Conservation (phyloP, 352 stramenopile species). For the Phytopythium boreale region DNA sequence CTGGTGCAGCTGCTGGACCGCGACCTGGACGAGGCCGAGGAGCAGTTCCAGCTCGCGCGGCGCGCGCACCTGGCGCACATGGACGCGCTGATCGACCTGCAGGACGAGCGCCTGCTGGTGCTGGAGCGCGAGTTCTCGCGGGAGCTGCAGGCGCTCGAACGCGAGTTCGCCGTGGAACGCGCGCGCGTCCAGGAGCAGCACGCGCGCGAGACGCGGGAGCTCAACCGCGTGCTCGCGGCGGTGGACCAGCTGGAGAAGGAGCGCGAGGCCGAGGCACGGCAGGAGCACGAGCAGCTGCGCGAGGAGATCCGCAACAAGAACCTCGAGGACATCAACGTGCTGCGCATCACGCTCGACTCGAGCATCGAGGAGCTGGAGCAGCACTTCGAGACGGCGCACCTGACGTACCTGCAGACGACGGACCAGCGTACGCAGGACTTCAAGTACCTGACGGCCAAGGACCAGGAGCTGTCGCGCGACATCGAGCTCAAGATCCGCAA, state of each 20-base stretch:
- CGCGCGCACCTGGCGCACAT: slow-evolving; percentile 88
- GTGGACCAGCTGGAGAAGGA: slow-evolving; percentile 86
- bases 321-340: slow-evolving; percentile 93
- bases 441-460: slow-evolving; percentile 92
- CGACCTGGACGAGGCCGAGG: slow-evolving; percentile 92
- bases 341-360: slow-evolving; percentile 91
- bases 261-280: slow-evolving; percentile 63
- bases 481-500: slow-evolving; percentile 94
- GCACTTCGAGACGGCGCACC: slow-evolving; percentile 91
- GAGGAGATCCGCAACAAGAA: slow-evolving; percentile 96
- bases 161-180: slow-evolving; percentile 85
- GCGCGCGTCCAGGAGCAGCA: slow-evolving; percentile 76
- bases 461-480: slow-evolving; percentile 90
- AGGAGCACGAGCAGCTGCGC: slow-evolving; percentile 86
- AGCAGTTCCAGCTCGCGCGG: slow-evolving; percentile 92
- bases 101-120: slow-evolving; percentile 83
- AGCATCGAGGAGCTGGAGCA: slow-evolving; percentile 94
- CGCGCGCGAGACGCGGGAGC: slow-evolving; percentile 64
- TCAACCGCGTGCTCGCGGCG: slow-evolving; percentile 83
- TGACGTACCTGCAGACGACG: slow-evolving; percentile 93
- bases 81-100: slow-evolving; percentile 90
- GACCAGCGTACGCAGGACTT: slow-evolving; percentile 93
- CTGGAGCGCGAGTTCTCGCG: slow-evolving; percentile 91
- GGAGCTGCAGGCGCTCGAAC: slow-evolving; percentile 80
- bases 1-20: slow-evolving; percentile 95